Evolutionary conservation across 2,329 filamentous ascomycete genomes (phyloP).

Genomic region (Conoideocrella luteorostrata): DNA sequence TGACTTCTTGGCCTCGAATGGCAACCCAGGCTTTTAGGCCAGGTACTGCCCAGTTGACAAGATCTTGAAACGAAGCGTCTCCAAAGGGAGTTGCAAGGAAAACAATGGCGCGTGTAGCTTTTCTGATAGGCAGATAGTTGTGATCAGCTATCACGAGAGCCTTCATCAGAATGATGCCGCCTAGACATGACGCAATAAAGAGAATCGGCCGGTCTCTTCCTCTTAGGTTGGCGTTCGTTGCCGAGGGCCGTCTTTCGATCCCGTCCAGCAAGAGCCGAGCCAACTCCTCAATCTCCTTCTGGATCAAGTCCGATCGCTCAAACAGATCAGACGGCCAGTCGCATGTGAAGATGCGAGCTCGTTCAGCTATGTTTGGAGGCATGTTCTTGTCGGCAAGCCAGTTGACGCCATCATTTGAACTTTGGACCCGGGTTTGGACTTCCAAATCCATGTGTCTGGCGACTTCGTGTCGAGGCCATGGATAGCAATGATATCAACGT

Average conservation of each 20-base stretch:
- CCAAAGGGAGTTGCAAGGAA: slow-evolving; percentile 24
- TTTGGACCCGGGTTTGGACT: not conserved
- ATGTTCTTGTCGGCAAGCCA: slow-evolving; percentile 19
- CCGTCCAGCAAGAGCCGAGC: slow-evolving; percentile 17
- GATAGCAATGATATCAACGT: too few relatives aligned
- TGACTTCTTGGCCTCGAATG: slow-evolving; percentile 10
- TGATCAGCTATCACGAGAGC: slow-evolving; percentile 17
- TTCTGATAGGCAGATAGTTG: slow-evolving; percentile 13
- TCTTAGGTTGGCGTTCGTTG: not conserved
- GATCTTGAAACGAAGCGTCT: slow-evolving; percentile 19
- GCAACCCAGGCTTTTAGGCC: slow-evolving; percentile 11
- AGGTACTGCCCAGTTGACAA: slow-evolving; percentile 16
- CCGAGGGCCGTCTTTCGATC: slow-evolving; percentile 14
- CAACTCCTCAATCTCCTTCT: slow-evolving; percentile 15
- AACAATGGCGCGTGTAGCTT: slow-evolving; percentile 17
- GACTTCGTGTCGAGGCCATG: slow-evolving; percentile 26
- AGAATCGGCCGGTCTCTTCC: slow-evolving; percentile 17
- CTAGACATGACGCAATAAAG: slow-evolving; percentile 28
- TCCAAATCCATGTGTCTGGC: slow-evolving; percentile 21
- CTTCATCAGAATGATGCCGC: slow-evolving; percentile 23
- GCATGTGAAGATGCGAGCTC: slow-evolving; percentile 21
- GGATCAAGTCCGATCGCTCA: slow-evolving; percentile 11
- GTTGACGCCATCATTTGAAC: slow-evolving; percentile 17
- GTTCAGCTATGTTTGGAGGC: slow-evolving; percentile 14
- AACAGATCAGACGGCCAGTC: slow-evolving; percentile 22